Evolutionary conservation across 1,284 basidiomycete species (phyloP), one percentile per base, ranked within the genome.

Genomic region (Ustilago loliicola): DNA sequence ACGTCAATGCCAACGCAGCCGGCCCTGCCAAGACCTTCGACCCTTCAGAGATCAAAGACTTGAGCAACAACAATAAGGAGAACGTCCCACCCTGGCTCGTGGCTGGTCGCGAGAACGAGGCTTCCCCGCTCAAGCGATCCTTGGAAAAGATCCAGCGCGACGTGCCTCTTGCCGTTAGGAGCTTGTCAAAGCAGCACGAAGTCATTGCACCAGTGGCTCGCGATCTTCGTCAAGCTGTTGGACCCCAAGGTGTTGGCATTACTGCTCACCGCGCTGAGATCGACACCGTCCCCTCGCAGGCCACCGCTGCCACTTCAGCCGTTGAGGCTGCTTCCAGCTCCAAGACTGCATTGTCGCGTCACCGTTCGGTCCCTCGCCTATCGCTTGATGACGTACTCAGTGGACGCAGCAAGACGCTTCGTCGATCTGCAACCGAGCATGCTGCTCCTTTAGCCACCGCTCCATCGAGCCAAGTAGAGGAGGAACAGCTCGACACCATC

Each of bases 21-120:
- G 45, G 23, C 1, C 27, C 62, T 7, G 21, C 40, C 4, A 66
- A 66, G 66, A 62, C 45, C 30, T 25, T 66, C 27, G 69, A 69
- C 30, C 51, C 56, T 27, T 54, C 53, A 53, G 55, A 52, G 52
- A 42, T 71, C 51, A 66, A 52, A n/a, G 72, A 79, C 19, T 36
- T 70, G 34, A 63, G 66, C 55, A 58, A 54, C 60, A 59, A 72
- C 60, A 79, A 79, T 66, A 79, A 79, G 66, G 77, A 79, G 34
- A 79, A 79, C 63, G 66, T 79, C 29, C 77, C 77, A 8, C 77
- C 77, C 23, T 75, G 77, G 72, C 48, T 50, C 13, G n/a, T 72
- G 10, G 50, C 51, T 23, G 54, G 34, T 36, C 61, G 54, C 30
- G 61, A 32, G 29, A 11, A 30, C 50, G 30, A 48, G 0, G 51